phyloP scores from a whole-genome alignment of 129 eudicot species.

The Erigeron canadensis region DNA sequence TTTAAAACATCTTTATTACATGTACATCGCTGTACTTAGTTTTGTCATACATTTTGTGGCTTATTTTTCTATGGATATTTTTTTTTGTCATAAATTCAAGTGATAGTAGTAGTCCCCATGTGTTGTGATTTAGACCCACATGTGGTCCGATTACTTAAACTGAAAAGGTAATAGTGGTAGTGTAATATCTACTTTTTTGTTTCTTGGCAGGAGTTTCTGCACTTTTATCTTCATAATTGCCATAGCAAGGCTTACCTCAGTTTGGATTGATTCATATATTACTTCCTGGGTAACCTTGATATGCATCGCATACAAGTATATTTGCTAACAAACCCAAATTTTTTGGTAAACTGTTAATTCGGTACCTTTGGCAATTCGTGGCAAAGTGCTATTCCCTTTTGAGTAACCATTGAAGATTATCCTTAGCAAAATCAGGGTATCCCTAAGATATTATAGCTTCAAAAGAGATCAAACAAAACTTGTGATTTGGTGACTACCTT shows the following conservation, averaged over 20 bases:
- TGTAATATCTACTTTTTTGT: background rate
- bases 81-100: too few relatives aligned
- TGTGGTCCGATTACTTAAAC: too few relatives aligned
- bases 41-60: too few relatives aligned
- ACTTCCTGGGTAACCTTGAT: background rate
- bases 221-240: background rate
- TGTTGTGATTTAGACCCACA: too few relatives aligned
- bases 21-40: background rate
- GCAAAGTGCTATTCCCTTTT: background rate
- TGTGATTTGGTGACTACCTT: background rate
- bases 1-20: constrained; percentile 15
- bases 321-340: too few relatives aligned
- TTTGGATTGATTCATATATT: background rate
- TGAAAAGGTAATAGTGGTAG: background rate
- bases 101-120: too few relatives aligned
- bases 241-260: background rate
- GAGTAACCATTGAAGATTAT: background rate
- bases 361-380: background rate
- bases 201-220: background rate
- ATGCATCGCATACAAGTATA: background rate
- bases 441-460: constrained; percentile 9
- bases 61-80: too few relatives aligned
- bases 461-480: background rate
- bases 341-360: background rate
- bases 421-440: background rate